A percentile compares a stretch with the other conserved stretches of the same genome.
phyloP scores from a whole-genome alignment of 495 filamentous ascomycete genomes.

The Endocarpon pusillum region DNA sequence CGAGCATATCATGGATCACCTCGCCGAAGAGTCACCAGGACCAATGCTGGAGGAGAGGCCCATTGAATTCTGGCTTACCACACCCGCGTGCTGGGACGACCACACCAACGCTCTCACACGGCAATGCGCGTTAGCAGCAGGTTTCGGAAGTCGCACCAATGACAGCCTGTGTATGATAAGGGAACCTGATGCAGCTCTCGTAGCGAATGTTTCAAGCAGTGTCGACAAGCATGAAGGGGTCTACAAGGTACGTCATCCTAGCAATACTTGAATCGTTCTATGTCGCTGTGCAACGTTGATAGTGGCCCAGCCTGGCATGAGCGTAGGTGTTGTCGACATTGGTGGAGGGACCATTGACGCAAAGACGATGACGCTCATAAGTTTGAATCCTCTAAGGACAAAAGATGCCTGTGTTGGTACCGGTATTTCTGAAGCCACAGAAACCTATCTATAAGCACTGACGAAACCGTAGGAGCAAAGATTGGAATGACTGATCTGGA shows the following conservation, averaged over 20 bases:
- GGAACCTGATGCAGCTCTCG: slow-evolving; percentile 41
- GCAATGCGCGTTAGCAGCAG: slow-evolving; percentile 28
- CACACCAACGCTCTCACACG: slow-evolving; percentile 8
- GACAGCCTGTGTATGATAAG: slow-evolving; percentile 31
- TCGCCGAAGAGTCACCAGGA: slow-evolving; percentile 11
- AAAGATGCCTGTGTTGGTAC: slow-evolving; percentile 8
- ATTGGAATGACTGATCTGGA: slow-evolving; percentile 37
- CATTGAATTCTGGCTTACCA: slow-evolving; percentile 14
- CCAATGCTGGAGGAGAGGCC: slow-evolving; percentile 18
- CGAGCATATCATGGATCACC: slow-evolving; percentile 20
- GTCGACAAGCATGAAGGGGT: too few relatives aligned
- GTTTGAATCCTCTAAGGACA: slow-evolving; percentile 13
- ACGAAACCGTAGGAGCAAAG: slow-evolving; percentile 24
- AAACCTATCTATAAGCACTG: background rate
- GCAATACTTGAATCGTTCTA: too few relatives aligned
- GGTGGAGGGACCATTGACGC: slow-evolving; percentile 28
- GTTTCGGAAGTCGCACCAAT: slow-evolving; percentile 21
- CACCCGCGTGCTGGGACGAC: slow-evolving; percentile 14
- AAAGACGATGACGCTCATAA: slow-evolving; percentile 20
- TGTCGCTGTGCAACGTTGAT: too few relatives aligned
- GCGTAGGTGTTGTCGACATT: slow-evolving; percentile 17
- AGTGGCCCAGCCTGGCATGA: too few relatives aligned
- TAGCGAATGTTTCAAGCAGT: too few relatives aligned
- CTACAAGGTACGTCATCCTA: too few relatives aligned
- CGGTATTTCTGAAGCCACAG: slow-evolving; percentile 2